Base-by-base conservation (phyloP, 192 early-diverging fungal species). In the Funneliformis mosseae region DNA sequence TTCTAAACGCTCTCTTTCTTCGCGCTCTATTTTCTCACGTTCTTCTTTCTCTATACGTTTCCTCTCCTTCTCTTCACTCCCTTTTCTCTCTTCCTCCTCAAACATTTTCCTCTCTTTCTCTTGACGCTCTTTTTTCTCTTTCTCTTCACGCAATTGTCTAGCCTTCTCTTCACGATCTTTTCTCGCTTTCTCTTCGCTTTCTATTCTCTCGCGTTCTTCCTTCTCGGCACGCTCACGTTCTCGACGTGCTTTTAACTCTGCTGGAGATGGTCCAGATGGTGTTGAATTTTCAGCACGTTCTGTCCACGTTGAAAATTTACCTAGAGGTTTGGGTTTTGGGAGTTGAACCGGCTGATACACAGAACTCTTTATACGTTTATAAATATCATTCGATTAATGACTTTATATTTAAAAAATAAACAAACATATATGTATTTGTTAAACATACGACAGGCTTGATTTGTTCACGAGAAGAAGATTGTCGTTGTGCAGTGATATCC, bases 401-500 rank as follows among this genome's bases (percentile, higher is more conserved):
- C 21, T 6, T 70, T 43, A 33, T 39, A 55, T 38, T 48, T 12
- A 25, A 16, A n/a, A 48, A 6, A 27, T 28, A 43, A 3, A 12
- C 18, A 43, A 11, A 72, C 7, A 21, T n/a, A 42, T 72, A 3
- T 46, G 0, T 72, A n/a, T 39, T 25, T 46, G 7, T 72, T 42
- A 28, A 10, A 45, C 55, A 23, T 82, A 86, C 85, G 76, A 83
- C 78, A 41, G 85, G 85, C 39, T 83, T 80, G 27, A 82, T 39
- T 63, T 88, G 86, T n/a, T 81, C 81, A 62, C 84, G 88, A 81
- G 88, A 87, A 25, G 87, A 77, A 63, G 82, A 81, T 21, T 83
- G 84, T 76, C 89, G 89, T 75, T 89, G 80, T 28, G 85, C 81
- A 16, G 88, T 81, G 81, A 91, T 88, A 83, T 90, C 87, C 3